Percentiles rank a stretch among this genome's conserved stretches.
Conservation (phyloP, 352 stramenopile genomes). For the Pythium aquatile region DNA sequence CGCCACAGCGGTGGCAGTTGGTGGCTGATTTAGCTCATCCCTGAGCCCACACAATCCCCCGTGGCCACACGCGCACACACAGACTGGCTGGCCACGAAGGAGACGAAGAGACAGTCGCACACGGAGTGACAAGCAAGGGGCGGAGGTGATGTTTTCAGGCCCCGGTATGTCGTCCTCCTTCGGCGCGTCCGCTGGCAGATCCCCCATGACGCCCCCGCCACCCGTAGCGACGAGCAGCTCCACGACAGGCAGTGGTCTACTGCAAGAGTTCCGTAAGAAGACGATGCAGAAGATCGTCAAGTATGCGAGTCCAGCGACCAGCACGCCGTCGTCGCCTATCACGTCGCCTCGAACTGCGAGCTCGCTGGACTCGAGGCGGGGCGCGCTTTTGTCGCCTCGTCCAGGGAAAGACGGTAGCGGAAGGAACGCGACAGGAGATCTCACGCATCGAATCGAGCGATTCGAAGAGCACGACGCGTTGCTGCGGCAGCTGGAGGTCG, state of each 20-base stretch:
- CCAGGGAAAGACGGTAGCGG: neutral
- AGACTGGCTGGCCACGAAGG: neutral
- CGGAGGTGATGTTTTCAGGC: neutral
- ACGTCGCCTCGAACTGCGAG: slow-evolving; percentile 2
- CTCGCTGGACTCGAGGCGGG: slow-evolving; percentile 7
- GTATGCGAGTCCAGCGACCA: slow-evolving; percentile 22
- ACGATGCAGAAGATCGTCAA: slow-evolving; percentile 41
- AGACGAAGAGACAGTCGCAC: neutral
- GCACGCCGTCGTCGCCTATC: neutral
- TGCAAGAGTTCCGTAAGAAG: slow-evolving; percentile 63
- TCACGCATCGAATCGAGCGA: slow-evolving; percentile 37
- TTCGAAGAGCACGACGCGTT: slow-evolving; percentile 54
- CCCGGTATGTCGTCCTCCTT: neutral
- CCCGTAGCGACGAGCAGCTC: neutral
- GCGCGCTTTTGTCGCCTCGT: neutral
- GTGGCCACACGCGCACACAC: neutral
- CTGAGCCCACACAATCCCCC: neutral
- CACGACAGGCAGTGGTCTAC: slow-evolving; percentile 24
- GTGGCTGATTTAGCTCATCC: slow-evolving; percentile 5
- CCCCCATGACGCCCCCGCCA: slow-evolving; percentile 9
- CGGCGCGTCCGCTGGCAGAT: neutral
- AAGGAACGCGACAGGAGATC: slow-evolving; percentile 11
- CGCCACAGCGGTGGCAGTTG: neutral
- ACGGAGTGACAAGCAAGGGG: neutral
- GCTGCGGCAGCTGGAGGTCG: slow-evolving; percentile 44